Evolutionary conservation across 192 early-diverging fungal genomes (phyloP), one percentile per base, ranked within the genome.

Genomic region (Coemansia sp.): DNA sequence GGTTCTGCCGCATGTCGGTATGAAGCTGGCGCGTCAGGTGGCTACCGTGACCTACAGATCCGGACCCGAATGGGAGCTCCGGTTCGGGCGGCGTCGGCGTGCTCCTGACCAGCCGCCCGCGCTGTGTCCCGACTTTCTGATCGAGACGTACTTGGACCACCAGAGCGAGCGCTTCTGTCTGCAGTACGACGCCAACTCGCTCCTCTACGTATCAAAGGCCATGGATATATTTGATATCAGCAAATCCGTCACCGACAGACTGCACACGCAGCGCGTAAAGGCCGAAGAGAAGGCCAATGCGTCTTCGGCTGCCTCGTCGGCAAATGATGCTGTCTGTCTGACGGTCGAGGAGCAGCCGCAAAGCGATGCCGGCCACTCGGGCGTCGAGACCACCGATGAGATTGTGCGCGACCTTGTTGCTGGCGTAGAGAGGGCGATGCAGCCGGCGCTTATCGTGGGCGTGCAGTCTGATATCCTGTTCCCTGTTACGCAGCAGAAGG

Each of bases 171-270:
- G 89, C 37, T 98, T 95, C 74, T 95, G 92, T 64, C 67, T 94
- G 64, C 88, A 94, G 77, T 99, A 97, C 78, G 97, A 98, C 73
- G 85, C 95, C 48, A 97, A 97, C 70, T 96, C 94, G 7, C 78
- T 96, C 16, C 69, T 99, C 13, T 98, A 97, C 70, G 87, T 98
- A 19, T 95, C 93, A 60, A 96, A 97, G 73, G 92, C 97, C 46
- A 98, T 99, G 97, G 97, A 99, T 66, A 87, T 99, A 90, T 99
- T 99, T 85, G 95, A 99, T 73, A 91, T 99, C 82, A 91, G 90
- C 39, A 69, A 69, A 1, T 87, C 88, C 8, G 73, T 80, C 21
- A 72, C 82, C 4, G 65, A 71, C 40, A 69, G 71, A 21, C 74
- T 90, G 2, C 56, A 57, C 0, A 15, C 63, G 8, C 85, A 86